Evolutionary conservation across 1,284 basidiomycete species (phyloP).

Genomic region (Ceratobasidium sp.): DNA sequence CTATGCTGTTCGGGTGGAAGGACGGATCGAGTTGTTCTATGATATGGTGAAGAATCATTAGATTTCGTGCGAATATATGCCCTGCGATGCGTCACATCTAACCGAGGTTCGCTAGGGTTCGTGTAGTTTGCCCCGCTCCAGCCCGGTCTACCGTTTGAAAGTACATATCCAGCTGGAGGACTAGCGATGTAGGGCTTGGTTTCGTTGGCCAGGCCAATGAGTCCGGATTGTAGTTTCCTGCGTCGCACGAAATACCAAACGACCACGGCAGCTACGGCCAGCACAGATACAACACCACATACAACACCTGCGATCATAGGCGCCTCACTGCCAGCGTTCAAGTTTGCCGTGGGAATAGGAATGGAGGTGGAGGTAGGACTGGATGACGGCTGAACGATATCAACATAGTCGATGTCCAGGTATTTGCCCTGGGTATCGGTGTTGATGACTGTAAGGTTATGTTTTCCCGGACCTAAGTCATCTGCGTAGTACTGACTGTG

Average conservation of each 20-base stretch:
- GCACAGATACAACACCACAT: neutral
- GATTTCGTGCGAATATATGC: neutral
- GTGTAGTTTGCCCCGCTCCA: neutral
- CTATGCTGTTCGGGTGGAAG: neutral
- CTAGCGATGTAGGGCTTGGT: conserved; percentile 18
- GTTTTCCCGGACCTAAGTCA: conserved; percentile 17
- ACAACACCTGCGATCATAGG: conserved; percentile 9
- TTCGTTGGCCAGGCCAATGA: neutral
- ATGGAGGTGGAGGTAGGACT: neutral
- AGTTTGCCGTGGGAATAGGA: neutral
- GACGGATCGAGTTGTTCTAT: too few relatives aligned
- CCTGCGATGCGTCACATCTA: neutral
- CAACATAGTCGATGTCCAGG: conserved; percentile 32
- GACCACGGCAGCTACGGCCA: neutral
- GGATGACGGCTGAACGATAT: conserved; percentile 4
- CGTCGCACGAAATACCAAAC: conserved; percentile 9
- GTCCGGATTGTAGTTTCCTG: neutral
- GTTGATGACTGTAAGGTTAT: conserved; percentile 32
- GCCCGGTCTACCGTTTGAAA: conserved; percentile 7
- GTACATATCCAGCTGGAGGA: conserved; percentile 14
- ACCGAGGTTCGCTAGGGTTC: neutral
- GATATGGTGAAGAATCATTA: neutral
- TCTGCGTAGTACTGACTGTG: conserved; percentile 33
- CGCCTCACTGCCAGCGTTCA: neutral
- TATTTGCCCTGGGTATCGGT: conserved; percentile 3